Evolutionary conservation across 2,329 filamentous ascomycete genomes (phyloP), one percentile per base, ranked within the genome.

Genomic region (Paecilomyces sp.): DNA sequence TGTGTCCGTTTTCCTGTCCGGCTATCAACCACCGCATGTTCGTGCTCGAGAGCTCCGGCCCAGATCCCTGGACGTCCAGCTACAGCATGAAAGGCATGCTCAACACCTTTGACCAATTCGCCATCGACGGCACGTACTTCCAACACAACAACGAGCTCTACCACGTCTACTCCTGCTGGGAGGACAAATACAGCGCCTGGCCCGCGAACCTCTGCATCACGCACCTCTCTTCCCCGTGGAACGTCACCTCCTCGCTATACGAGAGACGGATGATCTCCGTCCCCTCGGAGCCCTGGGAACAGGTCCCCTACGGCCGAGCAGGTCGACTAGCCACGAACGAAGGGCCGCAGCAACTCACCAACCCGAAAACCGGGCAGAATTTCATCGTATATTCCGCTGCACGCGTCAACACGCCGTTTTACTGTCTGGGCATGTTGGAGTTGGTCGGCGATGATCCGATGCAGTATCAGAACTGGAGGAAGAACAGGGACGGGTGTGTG

Each of bases 51-150:
- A 73, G 76, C 41, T 68, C 69, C 6, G 72, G 72, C 1, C 63
- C 72, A 1, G 76, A 81, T 63, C 78, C 79, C 0, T 82, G 79
- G 80, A 70, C 68, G 0, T 74, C 76, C 15, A 68, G 68, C 31
- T 83, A 77, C 65, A 73, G 69, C 3, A 71, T 78, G 67, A 80
- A 81, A 58, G 65, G 74, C 47, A 71, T 80, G 63, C 72, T 83
- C 18, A 70, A 82, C 63, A 82, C 80, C 0, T 82, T 76, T 63
- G 74, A 82, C 62, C 80, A 83, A 61, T 83, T 83, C 63, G 79
- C 80, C 24, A 82, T 83, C 60, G 80, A 83, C 58, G 80, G 80
- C 0, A 83, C 80, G 0, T 83, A 82, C 67, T 81, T 82, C 65
- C 70, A 74, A 59, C 76, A 82, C 65, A 64, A 63, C 1, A 68